phyloP scores from a whole-genome alignment of 2,329 filamentous ascomycete species.

The Fusarium tupiense region DNA sequence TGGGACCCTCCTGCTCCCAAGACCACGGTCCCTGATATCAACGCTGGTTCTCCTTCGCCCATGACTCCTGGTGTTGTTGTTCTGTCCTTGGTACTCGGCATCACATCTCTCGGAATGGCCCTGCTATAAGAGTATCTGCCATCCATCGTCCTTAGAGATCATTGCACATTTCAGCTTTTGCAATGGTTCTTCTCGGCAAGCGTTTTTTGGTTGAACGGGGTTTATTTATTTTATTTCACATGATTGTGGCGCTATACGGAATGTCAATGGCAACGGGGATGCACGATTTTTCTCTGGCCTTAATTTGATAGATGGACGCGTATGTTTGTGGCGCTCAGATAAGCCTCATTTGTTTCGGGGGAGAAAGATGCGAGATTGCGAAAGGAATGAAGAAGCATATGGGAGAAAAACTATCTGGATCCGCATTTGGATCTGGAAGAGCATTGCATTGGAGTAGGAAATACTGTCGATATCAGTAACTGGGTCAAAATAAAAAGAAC shows the following conservation, averaged over 20 bases:
- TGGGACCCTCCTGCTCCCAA: conserved; percentile 32
- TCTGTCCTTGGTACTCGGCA: conserved; percentile 37
- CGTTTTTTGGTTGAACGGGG: neutral
- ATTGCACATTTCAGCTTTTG: neutral
- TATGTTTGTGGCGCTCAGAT: conserved; percentile 38
- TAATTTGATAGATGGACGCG: conserved; percentile 13
- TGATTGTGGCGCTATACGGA: conserved; percentile 27
- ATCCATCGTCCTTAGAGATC: neutral
- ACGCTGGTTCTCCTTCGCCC: conserved; percentile 28
- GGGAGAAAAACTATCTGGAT: neutral
- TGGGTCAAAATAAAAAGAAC: neutral
- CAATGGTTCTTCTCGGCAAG: neutral
- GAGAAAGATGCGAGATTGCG: conserved; percentile 15
- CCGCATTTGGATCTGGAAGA: neutral
- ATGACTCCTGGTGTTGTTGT: conserved; percentile 36
- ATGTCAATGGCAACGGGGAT: conserved; percentile 18
- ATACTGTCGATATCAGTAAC: conserved; percentile 1
- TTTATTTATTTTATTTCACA: conserved; percentile 19
- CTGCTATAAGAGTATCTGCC: conserved; percentile 3
- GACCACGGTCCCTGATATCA: conserved; percentile 39
- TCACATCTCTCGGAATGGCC: conserved; percentile 40
- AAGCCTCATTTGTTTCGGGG: conserved; percentile 13
- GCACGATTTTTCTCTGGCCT: conserved; percentile 1
- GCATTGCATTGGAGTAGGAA: conserved; percentile 15
- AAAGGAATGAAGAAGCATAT: neutral